Conservation (phyloP, 106 monocot species). For the Apostasia ramifera region DNA sequence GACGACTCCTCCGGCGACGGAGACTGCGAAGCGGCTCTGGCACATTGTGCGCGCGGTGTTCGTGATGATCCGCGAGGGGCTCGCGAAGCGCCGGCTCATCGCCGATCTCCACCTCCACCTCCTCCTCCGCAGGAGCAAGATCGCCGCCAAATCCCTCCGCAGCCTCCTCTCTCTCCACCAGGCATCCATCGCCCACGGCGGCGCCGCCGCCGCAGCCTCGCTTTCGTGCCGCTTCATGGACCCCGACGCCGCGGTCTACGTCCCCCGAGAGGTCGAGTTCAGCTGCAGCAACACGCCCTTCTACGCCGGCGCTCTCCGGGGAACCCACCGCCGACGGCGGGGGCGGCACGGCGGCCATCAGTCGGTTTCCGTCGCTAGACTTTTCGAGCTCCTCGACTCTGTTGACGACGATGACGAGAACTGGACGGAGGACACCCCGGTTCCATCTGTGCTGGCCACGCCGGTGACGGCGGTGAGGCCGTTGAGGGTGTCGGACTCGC, state of each 20-base stretch:
- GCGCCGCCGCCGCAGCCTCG: not conserved
- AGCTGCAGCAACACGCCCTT: constrained; percentile 61
- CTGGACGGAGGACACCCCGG: not conserved
- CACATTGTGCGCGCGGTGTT: not conserved
- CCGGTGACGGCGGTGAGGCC: constrained; percentile 17
- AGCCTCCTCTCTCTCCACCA: constrained; percentile 10
- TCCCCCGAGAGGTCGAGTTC: constrained; percentile 45
- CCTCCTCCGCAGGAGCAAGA: not conserved
- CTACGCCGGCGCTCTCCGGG: not conserved
- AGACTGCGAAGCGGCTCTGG: constrained; percentile 1
- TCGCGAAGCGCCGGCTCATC: not conserved
- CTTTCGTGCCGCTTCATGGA: constrained; percentile 28
- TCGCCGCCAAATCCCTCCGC: constrained; percentile 3
- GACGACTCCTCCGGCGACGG: not conserved
- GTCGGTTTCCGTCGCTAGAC: constrained; percentile 12
- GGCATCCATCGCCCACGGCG: not conserved
- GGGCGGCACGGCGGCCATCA: not conserved
- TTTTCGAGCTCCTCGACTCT: constrained; percentile 26
- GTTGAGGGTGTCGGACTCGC: constrained; percentile 47
- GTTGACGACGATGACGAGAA: not conserved
- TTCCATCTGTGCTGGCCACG: not conserved
- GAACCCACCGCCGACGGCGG: not conserved
- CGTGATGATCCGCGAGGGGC: not conserved
- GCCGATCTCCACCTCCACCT: not conserved
- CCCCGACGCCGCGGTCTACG: constrained; percentile 26